Evolutionary conservation across 805 yeast genomes (phyloP), one percentile per base, ranked within the genome.

Genomic region (Nakazawaea populi): DNA sequence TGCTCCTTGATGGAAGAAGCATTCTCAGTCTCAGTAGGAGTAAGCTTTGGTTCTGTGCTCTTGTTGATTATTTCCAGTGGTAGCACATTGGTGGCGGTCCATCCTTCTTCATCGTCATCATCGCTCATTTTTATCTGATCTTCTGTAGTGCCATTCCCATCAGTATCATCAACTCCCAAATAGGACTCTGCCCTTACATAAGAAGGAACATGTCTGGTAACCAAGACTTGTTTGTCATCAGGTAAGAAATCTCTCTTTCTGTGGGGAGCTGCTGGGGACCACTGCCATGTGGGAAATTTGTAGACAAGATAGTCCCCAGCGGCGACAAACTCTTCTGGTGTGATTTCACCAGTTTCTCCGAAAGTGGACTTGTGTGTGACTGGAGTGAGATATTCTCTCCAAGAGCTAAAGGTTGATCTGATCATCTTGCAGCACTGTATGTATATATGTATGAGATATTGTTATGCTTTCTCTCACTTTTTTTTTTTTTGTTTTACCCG

Each of bases 271-370:
- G 85, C 82, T 3, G 80, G 71, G 2, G 80, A 71, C 99, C 99
- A 94, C 55, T 83, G 82, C 99, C 99, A 94, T 0, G 98, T 94
- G 2, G 99, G 98, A 65, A 94, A 94, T 73, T 86, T 88, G 67
- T 82, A 84, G 34, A 85, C 91, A 52, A 94, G 71, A 66, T 89
- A 94, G 65, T 94, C 97, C 27, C 99, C 99, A 3, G 99, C 97
- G 50, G 73, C 74, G 8, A 90, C 92, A 69, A 94, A 94, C 66
- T 94, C 99, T 49, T 89, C 96, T 1, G 99, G 99, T 1, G 96
- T 88, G 47, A 94, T 84, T 64, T 92, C 94, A 4, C 99, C 99
- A 0, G 97, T 87, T 46, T 76, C 69, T 50, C 82, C 74, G 70
- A 90, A 94, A 14, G 94, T 89, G 29, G 97, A 90, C n/a, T 73